Base-by-base conservation (phyloP, 208 protist genomes). In the Wallacemonas rigidus region DNA sequence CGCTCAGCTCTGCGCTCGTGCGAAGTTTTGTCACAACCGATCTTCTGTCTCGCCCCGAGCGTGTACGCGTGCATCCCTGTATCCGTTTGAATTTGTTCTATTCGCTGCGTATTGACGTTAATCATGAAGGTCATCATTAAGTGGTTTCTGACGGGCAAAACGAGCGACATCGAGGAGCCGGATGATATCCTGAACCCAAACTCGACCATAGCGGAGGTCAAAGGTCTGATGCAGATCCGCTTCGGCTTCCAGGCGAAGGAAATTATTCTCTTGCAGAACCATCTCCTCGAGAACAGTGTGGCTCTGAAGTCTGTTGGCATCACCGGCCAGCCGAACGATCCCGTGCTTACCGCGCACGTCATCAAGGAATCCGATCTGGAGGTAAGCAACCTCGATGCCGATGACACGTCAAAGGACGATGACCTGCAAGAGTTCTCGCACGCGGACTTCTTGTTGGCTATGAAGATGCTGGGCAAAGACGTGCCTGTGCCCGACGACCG, bases 221-320 rank as follows among this genome's bases (percentile, higher is more conserved):
- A 95, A 76, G 90, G 90, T 2, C 83, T 93, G 3, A 88, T 93
- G 62, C 87, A 95, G 63, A 84, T 93, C 35, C 81, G 69, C n/a
- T 94, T 94, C n/a, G 89, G 89, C n/a, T 94, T 94, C 58, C 67
- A 76, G 17, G 72, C 78, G 44, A 82, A 77, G 54, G 83, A 92
- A 75, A 79, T 88, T 38, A 60, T 92, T 15, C 55, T 91, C 8
- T 69, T 93, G 35, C 56, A 77, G 51, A 71, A 89, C 15, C 82
- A 85, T 57, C 77, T 93, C 7, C 74, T 88, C 14, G 82, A 91
- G 73, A 91, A 95, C 71, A 65, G 17, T 11, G 63, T 55, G 9
- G 81, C 79, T 0, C 68, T 95, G 54, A 62, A 68, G 38, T 78
- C 55, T 7, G 35, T 92, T 15, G 86, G 86, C 40, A 79, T 93